A percentile compares a stretch with the other conserved stretches of the same genome.
These are phyloP conservation scores for Eucalyptus grandis DNA, from an alignment of 345 rosid species.

Conservation along the genomic window DNA sequence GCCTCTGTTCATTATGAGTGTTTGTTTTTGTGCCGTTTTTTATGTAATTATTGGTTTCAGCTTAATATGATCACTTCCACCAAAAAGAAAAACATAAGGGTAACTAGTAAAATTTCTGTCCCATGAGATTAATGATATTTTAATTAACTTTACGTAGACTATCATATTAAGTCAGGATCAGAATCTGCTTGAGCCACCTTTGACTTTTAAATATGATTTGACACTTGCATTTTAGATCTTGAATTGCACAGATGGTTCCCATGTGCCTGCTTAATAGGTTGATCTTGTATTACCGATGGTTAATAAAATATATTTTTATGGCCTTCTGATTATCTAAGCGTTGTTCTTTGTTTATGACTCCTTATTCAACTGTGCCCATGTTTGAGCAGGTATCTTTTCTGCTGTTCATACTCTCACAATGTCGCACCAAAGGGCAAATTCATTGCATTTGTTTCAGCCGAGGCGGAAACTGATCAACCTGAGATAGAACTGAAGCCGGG, in stretches of 20 bases:
- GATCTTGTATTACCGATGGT: background rate
- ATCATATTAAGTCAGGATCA: background rate
- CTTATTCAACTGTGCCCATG: background rate
- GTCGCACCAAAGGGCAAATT: constrained; percentile 96
- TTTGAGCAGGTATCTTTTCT: constrained; percentile 76
- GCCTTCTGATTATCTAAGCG: background rate
- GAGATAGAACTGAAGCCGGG: constrained; percentile 73
- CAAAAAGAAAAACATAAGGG: background rate
- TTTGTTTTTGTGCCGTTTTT: too few species aligned
- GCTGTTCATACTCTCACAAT: constrained; percentile 91
- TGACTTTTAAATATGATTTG: background rate
- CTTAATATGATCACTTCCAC: too few species aligned
- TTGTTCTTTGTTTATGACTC: background rate
- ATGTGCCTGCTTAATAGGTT: background rate
- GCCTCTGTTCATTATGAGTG: too few species aligned
- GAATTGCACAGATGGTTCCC: background rate
- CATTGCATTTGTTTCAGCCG: constrained; percentile 89
- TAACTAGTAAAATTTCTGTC: background rate
- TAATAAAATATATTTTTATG: background rate
- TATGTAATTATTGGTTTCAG: too few species aligned
- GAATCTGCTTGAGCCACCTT: background rate
- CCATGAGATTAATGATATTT: background rate
- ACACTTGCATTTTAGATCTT: background rate
- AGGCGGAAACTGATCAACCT: constrained; percentile 88
- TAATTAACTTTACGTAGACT: background rate